Percentiles rank a stretch among this genome's conserved stretches.
phyloP scores from a whole-genome alignment of 2,329 filamentous ascomycete genomes.

The Botrytis porri region DNA sequence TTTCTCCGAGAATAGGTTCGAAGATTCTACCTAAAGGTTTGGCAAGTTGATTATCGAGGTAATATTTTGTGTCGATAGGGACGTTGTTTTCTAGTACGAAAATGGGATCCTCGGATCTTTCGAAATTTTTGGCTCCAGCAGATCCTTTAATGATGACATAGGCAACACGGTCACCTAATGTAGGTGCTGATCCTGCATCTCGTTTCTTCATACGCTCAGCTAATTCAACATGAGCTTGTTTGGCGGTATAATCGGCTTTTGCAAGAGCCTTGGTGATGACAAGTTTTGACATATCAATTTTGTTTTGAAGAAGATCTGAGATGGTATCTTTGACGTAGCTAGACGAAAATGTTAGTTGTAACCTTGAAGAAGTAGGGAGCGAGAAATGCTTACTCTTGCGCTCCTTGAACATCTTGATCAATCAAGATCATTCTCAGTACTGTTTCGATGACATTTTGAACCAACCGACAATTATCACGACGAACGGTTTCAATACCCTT shows the following conservation, averaged over 20 bases:
- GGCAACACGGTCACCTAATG: constrained; percentile 18
- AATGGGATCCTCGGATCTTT: constrained; percentile 94
- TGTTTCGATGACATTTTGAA: constrained; percentile 97
- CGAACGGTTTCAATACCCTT: constrained; percentile 99
- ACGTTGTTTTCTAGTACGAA: constrained; percentile 97
- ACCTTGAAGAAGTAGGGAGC: neutral
- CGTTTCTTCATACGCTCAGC: constrained; percentile 76
- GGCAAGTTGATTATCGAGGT: constrained; percentile 95
- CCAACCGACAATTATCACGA: constrained; percentile 90
- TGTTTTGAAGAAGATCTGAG: constrained; percentile 92
- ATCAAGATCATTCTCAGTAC: constrained; percentile 94
- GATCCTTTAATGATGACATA: constrained; percentile 97
- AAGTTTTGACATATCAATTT: constrained; percentile 97
- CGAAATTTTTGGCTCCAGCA: constrained; percentile 88
- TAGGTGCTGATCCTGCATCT: constrained; percentile 18
- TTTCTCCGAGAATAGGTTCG: constrained; percentile 94
- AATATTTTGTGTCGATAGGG: constrained; percentile 97
- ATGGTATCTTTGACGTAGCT: constrained; percentile 87
- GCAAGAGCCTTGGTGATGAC: constrained; percentile 97
- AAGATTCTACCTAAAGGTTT: constrained; percentile 95
- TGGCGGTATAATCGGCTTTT: constrained; percentile 84
- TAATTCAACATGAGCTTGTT: constrained; percentile 94
- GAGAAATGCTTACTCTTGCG: constrained; percentile 73
- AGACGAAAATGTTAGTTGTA: neutral
- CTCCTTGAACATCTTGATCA: constrained; percentile 82